A percentile compares a stretch with the other conserved stretches of the same genome.
phyloP scores from a whole-genome alignment of 306 rosid species.

The Begonia fuchsioides region DNA sequence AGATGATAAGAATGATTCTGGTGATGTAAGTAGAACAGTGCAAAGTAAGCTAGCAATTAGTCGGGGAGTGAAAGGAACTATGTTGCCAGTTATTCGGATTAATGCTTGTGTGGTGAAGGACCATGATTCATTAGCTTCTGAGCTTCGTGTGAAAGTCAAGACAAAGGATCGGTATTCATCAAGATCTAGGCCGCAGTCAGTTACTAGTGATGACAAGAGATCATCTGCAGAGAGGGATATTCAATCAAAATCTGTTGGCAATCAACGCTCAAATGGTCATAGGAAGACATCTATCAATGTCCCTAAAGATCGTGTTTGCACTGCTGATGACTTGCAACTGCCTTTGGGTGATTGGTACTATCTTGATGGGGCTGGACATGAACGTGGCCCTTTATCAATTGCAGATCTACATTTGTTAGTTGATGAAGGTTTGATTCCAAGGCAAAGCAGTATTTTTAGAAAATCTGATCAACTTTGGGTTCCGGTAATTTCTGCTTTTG shows the following conservation, averaged over 20 bases:
- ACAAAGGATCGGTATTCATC: constrained; percentile 55
- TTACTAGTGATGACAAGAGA: constrained; percentile 62
- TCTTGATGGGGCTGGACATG: constrained; percentile 96
- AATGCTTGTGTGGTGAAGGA: constrained; percentile 90
- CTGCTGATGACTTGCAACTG: constrained; percentile 57
- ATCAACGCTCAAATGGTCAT: constrained; percentile 33
- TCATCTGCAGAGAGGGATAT: constrained; percentile 66
- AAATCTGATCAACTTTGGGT: constrained; percentile 85
- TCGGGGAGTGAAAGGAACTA: constrained; percentile 74
- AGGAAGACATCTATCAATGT: constrained; percentile 25
- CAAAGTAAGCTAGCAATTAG: constrained; percentile 41
- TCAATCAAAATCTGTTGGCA: constrained; percentile 28
- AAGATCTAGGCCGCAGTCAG: constrained; percentile 49
- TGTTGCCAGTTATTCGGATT: constrained; percentile 79
- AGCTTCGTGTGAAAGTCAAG: constrained; percentile 52
- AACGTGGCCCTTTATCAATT: constrained; percentile 78
- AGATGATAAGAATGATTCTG: constrained; percentile 50
- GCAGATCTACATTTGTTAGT: constrained; percentile 66
- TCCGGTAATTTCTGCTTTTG: constrained; percentile 59
- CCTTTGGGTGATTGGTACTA: constrained; percentile 92
- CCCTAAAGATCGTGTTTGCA: constrained; percentile 59
- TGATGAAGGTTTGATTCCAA: constrained; percentile 61
- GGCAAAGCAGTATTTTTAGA: constrained; percentile 66
- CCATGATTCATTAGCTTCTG: constrained; percentile 71
- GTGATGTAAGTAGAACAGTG: constrained; percentile 22